A percentile compares a stretch with the other conserved stretches of the same genome.
Evolutionary conservation across 2,329 filamentous ascomycete species (phyloP).

Genomic region (Phialophora expanda): DNA sequence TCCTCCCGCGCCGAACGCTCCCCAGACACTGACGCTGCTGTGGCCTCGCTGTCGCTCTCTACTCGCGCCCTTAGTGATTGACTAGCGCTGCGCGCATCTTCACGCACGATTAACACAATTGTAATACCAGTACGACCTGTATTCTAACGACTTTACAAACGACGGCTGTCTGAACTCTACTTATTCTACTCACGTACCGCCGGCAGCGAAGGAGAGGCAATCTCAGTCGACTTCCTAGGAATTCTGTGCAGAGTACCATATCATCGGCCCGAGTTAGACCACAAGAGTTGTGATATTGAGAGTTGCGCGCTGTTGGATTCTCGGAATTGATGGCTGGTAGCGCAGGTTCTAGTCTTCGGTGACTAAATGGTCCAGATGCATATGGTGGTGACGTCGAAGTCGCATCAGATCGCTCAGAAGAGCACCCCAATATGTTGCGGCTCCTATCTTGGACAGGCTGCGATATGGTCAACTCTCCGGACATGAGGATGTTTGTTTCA

Average conservation of each 20-base stretch:
- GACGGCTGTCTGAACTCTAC: constrained; percentile 7
- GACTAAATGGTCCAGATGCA: constrained; percentile 33
- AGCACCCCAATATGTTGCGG: constrained; percentile 50
- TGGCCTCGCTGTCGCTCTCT: constrained; percentile 20
- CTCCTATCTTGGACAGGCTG: constrained; percentile 56
- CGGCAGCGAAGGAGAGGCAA: neutral
- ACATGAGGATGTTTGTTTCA: constrained; percentile 52
- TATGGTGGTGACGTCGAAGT: constrained; percentile 13
- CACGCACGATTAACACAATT: constrained; percentile 25
- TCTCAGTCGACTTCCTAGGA: neutral
- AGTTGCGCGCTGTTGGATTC: neutral
- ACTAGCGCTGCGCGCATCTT: constrained; percentile 35
- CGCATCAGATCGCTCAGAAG: constrained; percentile 18
- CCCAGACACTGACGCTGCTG: constrained; percentile 10
- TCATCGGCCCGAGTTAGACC: neutral
- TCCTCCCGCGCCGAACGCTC: constrained; percentile 21
- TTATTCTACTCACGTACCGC: constrained; percentile 7
- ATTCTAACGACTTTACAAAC: constrained; percentile 12
- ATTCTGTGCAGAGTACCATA: neutral
- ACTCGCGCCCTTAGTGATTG: constrained; percentile 22
- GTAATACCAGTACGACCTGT: constrained; percentile 25
- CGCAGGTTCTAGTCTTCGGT: constrained; percentile 22
- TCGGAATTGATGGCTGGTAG: constrained; percentile 31
- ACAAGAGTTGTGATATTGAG: neutral
- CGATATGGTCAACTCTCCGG: constrained; percentile 52